Evolutionary conservation across 306 rosid species (phyloP).

Genomic region (Echinosophora koreensis): DNA sequence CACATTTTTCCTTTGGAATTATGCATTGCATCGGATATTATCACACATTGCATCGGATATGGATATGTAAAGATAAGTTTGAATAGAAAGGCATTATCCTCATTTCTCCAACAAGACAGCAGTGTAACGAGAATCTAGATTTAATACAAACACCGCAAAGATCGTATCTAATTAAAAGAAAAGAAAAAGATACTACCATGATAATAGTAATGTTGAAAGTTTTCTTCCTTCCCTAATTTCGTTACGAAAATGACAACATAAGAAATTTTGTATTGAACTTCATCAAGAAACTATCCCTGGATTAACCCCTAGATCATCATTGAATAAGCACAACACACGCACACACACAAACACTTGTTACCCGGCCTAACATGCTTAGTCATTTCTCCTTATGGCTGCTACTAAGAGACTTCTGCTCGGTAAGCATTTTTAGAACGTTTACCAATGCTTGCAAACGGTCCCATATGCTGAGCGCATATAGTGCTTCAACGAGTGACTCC

Average conservation of each 20-base stretch:
- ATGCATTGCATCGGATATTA: no score
- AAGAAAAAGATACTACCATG: background rate
- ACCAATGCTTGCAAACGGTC: conserved; percentile 86
- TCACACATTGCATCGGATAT: no score
- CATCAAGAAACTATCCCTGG: conserved; percentile 35
- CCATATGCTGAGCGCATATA: conserved; percentile 88
- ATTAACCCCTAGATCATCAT: background rate
- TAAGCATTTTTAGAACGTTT: conserved; percentile 71
- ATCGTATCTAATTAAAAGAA: background rate
- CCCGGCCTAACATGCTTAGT: conserved; percentile 38
- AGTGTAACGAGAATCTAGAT: background rate
- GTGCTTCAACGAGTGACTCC: conserved; percentile 79
- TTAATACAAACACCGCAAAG: background rate
- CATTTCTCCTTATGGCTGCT: conserved; percentile 50
- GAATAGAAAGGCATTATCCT: no score
- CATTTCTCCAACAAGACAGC: background rate
- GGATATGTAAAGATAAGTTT: no score
- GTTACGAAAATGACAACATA: background rate
- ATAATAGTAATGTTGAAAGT: background rate
- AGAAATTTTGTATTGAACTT: conserved; percentile 9
- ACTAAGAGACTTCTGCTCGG: conserved; percentile 63
- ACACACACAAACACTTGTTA: conserved; percentile 10
- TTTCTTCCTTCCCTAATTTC: conserved; percentile 33
- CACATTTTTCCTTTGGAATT: no score
- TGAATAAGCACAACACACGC: background rate